Percentiles rank a stretch among this genome's conserved stretches.
Evolutionary conservation across 169 alveolate species (phyloP).

Genomic region (Plasmodium reichenowi): DNA sequence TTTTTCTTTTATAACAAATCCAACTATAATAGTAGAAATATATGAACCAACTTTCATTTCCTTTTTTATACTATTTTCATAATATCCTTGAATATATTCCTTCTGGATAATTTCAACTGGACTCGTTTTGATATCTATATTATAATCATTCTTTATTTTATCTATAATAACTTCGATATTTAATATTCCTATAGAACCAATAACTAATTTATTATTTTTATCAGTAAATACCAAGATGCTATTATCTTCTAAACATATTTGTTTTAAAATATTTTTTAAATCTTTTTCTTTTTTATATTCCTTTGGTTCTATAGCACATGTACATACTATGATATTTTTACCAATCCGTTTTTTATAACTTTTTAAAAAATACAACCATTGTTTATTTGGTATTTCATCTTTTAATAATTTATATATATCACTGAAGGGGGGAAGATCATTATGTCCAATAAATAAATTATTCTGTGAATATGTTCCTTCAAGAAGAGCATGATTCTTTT

Average conservation of each 20-base stretch:
- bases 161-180: constrained; percentile 74
- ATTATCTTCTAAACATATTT: constrained; percentile 75
- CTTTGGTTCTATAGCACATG: constrained; percentile 70
- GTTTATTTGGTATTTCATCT: constrained; percentile 39
- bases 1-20: constrained; percentile 57
- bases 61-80: constrained; percentile 46
- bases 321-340: constrained; percentile 61
- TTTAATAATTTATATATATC: constrained; percentile 37
- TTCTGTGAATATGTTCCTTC: neutral
- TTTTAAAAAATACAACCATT: constrained; percentile 61
- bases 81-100: constrained; percentile 57
- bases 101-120: constrained; percentile 57
- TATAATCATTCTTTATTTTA: constrained; percentile 58
- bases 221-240: constrained; percentile 42
- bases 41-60: constrained; percentile 59
- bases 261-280: constrained; percentile 31
- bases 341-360: constrained; percentile 63
- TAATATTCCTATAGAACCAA: constrained; percentile 74
- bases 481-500: no score
- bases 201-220: constrained; percentile 42
- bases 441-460: neutral
- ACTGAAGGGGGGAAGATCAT: neutral
- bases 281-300: constrained; percentile 70
- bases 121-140: constrained; percentile 52
- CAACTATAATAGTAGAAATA: constrained; percentile 27